A percentile compares a stretch with the other conserved stretches of the same genome.
These are phyloP conservation scores for Exsudoporus frostii DNA, from an alignment of 768 basidiomycete genomes.

Conservation along the genomic window DNA sequence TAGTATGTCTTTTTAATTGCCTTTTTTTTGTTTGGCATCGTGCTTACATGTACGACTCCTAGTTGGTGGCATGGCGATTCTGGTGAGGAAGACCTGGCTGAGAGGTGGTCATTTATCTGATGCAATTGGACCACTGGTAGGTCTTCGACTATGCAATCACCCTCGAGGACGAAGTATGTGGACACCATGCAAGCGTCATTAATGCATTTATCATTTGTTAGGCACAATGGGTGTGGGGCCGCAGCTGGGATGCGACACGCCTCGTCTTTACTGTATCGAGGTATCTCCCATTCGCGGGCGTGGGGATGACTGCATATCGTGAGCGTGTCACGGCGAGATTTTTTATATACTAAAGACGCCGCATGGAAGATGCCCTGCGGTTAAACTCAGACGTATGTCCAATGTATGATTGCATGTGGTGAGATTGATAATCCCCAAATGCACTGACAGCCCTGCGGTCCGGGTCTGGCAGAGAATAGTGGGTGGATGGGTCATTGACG, in stretches of 20 bases:
- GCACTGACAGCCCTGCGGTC: neutral
- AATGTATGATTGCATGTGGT: neutral
- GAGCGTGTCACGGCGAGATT: neutral
- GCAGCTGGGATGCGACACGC: conserved; percentile 16
- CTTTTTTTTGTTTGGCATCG: neutral
- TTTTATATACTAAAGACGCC: neutral
- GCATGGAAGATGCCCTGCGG: conserved; percentile 1
- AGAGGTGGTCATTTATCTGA: neutral
- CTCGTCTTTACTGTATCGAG: conserved; percentile 17
- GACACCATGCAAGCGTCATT: too few species aligned
- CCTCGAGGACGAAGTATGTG: conserved; percentile 8
- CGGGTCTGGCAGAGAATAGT: conserved; percentile 4
- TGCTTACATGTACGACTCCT: neutral
- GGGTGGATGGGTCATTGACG: neutral
- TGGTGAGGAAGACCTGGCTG: conserved; percentile 1
- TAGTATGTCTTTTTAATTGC: conserved; percentile 12
- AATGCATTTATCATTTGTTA: neutral
- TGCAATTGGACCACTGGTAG: neutral
- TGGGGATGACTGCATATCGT: conserved; percentile 13
- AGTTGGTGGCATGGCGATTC: conserved; percentile 17
- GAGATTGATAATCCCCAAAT: neutral
- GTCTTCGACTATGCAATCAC: conserved; percentile 13
- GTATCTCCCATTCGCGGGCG: conserved; percentile 17
- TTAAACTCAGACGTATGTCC: conserved; percentile 5
- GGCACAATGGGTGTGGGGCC: conserved; percentile 20